Conservation (phyloP, 345 rosid species). For the Aquilaria yunnanensis region DNA sequence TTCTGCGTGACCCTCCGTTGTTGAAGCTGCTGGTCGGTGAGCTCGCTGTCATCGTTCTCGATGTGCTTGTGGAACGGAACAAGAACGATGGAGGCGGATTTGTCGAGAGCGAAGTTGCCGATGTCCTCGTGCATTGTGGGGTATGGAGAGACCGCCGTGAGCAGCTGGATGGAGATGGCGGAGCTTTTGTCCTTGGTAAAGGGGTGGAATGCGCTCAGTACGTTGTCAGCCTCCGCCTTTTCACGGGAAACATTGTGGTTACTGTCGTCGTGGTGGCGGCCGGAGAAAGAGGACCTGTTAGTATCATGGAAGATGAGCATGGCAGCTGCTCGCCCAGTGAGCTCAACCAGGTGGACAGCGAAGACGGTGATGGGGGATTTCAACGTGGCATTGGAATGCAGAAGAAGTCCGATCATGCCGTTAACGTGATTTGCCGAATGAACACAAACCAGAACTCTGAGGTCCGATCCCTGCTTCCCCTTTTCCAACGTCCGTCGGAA, state of each 20-base stretch:
- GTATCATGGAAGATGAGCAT: constrained; percentile 50
- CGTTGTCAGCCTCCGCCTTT: constrained; percentile 36
- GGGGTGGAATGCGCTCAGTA: constrained; percentile 35
- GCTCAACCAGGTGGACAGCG: constrained; percentile 57
- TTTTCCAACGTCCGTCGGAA: constrained; percentile 38
- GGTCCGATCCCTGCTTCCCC: constrained; percentile 29
- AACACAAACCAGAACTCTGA: constrained; percentile 52
- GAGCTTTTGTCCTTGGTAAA: constrained; percentile 24
- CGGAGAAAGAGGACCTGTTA: neutral
- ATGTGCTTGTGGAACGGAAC: constrained; percentile 50
- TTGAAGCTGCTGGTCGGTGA: constrained; percentile 28
- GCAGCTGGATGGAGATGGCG: constrained; percentile 25
- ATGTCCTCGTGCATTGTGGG: constrained; percentile 63
- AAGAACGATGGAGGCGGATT: constrained; percentile 38
- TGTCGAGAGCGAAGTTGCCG: constrained; percentile 59
- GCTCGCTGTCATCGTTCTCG: constrained; percentile 26
- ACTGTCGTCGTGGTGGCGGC: neutral
- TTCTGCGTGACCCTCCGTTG: constrained; percentile 49
- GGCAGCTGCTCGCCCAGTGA: constrained; percentile 56
- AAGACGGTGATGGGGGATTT: constrained; percentile 45
- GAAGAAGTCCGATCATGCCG: constrained; percentile 46
- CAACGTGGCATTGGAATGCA: constrained; percentile 44
- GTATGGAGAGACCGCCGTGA: constrained; percentile 58
- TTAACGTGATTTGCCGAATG: constrained; percentile 31
- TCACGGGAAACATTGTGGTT: constrained; percentile 10